phyloP scores from a whole-genome alignment of 2,329 filamentous ascomycete genomes.

The Arthrobotrys entomopaga region DNA sequence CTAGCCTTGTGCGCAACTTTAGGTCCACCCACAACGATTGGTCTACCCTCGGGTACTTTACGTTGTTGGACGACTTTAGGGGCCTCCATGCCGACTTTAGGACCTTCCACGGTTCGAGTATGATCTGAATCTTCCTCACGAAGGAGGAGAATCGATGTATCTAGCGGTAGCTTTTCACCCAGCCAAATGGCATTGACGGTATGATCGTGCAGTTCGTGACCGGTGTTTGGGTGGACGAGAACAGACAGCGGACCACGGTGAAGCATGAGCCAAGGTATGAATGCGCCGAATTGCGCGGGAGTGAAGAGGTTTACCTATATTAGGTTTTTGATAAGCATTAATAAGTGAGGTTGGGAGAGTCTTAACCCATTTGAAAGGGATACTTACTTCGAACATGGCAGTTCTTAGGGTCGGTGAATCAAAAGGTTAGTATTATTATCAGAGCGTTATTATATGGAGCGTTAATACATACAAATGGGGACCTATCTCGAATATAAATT shows the following conservation, averaged over 20 bases:
- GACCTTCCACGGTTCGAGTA: slow-evolving; percentile 44
- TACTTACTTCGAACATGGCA: slow-evolving; percentile 81
- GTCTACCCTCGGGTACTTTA: no score
- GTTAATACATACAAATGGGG: slow-evolving; percentile 41
- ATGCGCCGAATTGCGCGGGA: slow-evolving; percentile 87
- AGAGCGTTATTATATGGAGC: background rate
- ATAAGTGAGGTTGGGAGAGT: background rate
- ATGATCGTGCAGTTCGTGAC: slow-evolving; percentile 69
- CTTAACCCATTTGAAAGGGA: background rate
- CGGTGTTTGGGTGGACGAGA: slow-evolving; percentile 84
- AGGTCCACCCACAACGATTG: background rate
- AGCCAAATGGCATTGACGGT: slow-evolving; percentile 78
- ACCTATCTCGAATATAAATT: slow-evolving; percentile 8
- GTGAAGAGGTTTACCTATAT: slow-evolving; percentile 78
- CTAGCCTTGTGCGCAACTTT: slow-evolving; percentile 1
- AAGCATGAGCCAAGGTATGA: slow-evolving; percentile 84
- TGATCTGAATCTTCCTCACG: slow-evolving; percentile 58
- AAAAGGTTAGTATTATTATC: background rate
- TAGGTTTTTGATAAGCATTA: background rate
- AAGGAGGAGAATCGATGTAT: slow-evolving; percentile 66
- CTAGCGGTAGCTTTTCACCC: slow-evolving; percentile 73
- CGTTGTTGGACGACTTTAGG: background rate
- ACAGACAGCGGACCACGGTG: slow-evolving; percentile 82
- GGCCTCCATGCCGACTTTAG: background rate
- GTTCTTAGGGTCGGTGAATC: slow-evolving; percentile 60